Percentiles rank a stretch among this genome's conserved stretches.
Evolutionary conservation across 208 protist genomes (phyloP).

Genomic region (Strigomonas culicis): DNA sequence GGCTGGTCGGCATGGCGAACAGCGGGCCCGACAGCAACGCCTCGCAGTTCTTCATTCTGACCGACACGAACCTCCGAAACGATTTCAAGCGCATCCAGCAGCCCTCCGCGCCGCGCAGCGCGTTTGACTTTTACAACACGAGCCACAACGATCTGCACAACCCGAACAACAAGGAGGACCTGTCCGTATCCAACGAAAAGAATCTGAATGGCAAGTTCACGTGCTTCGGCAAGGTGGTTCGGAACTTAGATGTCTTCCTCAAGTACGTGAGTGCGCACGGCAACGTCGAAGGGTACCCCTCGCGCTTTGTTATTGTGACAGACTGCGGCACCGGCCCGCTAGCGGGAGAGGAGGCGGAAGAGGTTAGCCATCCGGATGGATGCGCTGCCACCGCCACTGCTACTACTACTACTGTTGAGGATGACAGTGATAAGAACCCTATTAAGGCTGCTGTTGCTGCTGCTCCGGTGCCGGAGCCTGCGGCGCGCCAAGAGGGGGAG

Average conservation of each 20-base stretch:
- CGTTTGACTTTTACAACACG: neutral
- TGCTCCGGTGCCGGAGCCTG: too few relatives aligned
- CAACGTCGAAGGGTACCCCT: conserved; percentile 59
- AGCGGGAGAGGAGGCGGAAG: conserved; percentile 9
- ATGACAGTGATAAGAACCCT: neutral
- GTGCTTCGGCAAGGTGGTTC: conserved; percentile 59
- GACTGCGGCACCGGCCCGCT: conserved; percentile 63
- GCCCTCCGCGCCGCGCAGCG: too few relatives aligned
- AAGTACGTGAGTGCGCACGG: conserved; percentile 55
- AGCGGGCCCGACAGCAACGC: conserved; percentile 92
- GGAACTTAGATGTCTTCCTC: conserved; percentile 56
- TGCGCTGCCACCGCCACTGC: neutral
- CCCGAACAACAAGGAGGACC: neutral
- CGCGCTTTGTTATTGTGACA: conserved; percentile 63
- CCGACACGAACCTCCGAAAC: too few relatives aligned
- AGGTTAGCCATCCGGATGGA: neutral
- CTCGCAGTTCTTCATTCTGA: conserved; percentile 93
- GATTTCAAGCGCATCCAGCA: too few relatives aligned
- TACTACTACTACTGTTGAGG: neutral
- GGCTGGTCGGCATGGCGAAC: conserved; percentile 90
- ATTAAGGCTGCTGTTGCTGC: too few relatives aligned
- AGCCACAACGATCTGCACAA: neutral
- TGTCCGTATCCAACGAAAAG: conserved; percentile 35
- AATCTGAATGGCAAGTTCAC: conserved; percentile 65
- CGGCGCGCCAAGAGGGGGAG: neutral